phyloP scores from a whole-genome alignment of 208 protist species.

The Trypanosoma mega region DNA sequence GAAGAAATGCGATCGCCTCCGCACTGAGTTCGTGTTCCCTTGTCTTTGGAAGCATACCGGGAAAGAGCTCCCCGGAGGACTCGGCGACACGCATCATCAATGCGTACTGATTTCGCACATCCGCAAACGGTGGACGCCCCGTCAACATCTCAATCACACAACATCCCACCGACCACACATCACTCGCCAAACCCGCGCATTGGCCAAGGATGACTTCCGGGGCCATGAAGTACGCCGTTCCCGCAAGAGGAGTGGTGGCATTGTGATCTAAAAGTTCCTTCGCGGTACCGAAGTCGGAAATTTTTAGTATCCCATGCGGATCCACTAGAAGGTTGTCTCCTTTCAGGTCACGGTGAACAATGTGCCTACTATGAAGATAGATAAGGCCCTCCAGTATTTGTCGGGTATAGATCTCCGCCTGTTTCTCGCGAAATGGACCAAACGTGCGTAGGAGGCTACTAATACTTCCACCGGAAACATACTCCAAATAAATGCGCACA shows the following conservation, averaged over 20 bases:
- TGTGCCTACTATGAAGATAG: conserved; percentile 82
- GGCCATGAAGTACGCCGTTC: conserved; percentile 92
- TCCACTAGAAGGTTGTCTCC: conserved; percentile 91
- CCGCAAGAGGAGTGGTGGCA: conserved; percentile 33
- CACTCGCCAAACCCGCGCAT: conserved; percentile 38
- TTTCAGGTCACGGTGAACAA: conserved; percentile 92
- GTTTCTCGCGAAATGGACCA: conserved; percentile 75
- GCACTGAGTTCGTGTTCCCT: conserved; percentile 47
- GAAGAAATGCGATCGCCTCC: conserved; percentile 57
- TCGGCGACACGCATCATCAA: conserved; percentile 81
- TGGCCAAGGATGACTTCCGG: conserved; percentile 80
- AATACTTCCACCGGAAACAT: conserved; percentile 89
- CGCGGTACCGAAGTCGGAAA: conserved; percentile 84
- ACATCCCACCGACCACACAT: conserved; percentile 92
- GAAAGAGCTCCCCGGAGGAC: conserved; percentile 39
- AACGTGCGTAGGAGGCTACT: conserved; percentile 71
- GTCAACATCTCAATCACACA: conserved; percentile 91
- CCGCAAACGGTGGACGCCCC: conserved; percentile 56
- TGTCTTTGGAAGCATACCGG: conserved; percentile 66
- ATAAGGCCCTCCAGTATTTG: conserved; percentile 82
- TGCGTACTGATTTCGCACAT: conserved; percentile 66
- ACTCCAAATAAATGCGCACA: conserved; percentile 93
- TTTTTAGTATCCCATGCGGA: conserved; percentile 67
- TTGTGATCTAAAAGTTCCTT: conserved; percentile 35
- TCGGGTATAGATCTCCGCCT: conserved; percentile 63